Evolutionary conservation across 148 eudicot species (phyloP).

Genomic region (Oxyria digyna): DNA sequence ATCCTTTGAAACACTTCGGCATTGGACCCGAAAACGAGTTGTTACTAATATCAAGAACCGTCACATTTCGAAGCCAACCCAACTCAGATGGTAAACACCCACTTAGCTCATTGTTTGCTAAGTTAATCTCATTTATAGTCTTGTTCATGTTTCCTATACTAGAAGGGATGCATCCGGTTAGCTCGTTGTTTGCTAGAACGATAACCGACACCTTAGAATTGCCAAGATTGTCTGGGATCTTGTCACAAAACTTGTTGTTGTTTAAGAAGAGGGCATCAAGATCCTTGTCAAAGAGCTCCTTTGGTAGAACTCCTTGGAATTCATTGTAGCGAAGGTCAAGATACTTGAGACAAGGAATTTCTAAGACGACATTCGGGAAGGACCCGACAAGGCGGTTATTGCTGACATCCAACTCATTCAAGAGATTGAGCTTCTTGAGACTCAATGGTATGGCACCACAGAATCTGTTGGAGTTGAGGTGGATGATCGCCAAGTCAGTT

Average conservation of each 20-base stretch:
- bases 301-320: conserved; percentile 12
- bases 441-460: conserved; percentile 8
- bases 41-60: conserved; percentile 51
- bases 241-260: conserved; percentile 34
- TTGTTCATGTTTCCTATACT: conserved; percentile 37
- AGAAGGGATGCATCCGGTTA: conserved; percentile 50
- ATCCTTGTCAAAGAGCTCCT: conserved; percentile 1
- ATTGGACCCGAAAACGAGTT: conserved; percentile 36
- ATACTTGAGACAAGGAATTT: neutral
- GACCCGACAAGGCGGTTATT: conserved; percentile 7
- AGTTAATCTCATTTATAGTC: conserved; percentile 42
- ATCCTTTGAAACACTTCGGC: conserved; percentile 38
- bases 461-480: conserved; percentile 16
- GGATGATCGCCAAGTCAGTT: conserved; percentile 8
- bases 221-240: conserved; percentile 38
- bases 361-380: neutral
- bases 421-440: neutral
- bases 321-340: conserved; percentile 14
- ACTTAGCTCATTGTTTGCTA: conserved; percentile 23
- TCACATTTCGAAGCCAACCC: conserved; percentile 25
- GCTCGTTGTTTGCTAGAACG: conserved; percentile 48
- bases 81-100: conserved; percentile 49
- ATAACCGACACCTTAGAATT: conserved; percentile 54
- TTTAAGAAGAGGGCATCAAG: conserved; percentile 25
- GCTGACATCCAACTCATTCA: conserved; percentile 14